Evolutionary conservation across 495 filamentous ascomycete genomes (phyloP).

Genomic region (Daldinia bambusicola): DNA sequence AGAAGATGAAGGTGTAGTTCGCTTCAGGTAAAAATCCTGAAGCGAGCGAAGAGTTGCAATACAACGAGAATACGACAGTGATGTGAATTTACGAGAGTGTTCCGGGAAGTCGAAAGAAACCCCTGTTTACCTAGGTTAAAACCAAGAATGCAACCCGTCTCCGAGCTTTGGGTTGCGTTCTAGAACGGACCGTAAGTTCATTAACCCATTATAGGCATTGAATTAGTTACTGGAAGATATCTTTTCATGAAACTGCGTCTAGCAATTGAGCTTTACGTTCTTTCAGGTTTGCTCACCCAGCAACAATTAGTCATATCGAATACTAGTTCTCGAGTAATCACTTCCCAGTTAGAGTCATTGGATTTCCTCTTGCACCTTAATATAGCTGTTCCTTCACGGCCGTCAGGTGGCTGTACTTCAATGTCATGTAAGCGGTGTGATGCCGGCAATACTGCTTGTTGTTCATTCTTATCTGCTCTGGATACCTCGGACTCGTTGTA

Average conservation of each 20-base stretch:
- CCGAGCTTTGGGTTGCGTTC: background rate
- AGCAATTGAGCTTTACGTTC: background rate
- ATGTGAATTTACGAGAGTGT: background rate
- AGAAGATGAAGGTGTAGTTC: too few species aligned
- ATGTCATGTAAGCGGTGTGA: conserved; percentile 34
- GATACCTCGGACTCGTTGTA: conserved; percentile 32
- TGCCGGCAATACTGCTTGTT: conserved; percentile 17
- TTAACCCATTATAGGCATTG: background rate
- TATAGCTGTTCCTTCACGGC: conserved; percentile 20
- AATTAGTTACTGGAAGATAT: background rate
- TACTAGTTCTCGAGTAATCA: conserved; percentile 26
- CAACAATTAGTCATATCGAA: conserved; percentile 19
- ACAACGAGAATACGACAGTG: background rate
- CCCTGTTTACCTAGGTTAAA: too few species aligned
- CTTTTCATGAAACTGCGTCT: background rate
- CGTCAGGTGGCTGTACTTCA: conserved; percentile 33
- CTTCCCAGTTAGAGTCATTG: conserved; percentile 17
- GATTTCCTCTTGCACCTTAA: conserved; percentile 21
- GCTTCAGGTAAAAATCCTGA: too few species aligned
- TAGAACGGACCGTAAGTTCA: background rate
- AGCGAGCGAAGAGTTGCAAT: too few species aligned
- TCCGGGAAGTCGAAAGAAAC: background rate
- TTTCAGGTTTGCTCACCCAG: conserved; percentile 17
- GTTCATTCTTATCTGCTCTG: background rate
- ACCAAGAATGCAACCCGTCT: background rate